Conservation (phyloP, 1,284 basidiomycete species). For the Peniophora sp. region DNA sequence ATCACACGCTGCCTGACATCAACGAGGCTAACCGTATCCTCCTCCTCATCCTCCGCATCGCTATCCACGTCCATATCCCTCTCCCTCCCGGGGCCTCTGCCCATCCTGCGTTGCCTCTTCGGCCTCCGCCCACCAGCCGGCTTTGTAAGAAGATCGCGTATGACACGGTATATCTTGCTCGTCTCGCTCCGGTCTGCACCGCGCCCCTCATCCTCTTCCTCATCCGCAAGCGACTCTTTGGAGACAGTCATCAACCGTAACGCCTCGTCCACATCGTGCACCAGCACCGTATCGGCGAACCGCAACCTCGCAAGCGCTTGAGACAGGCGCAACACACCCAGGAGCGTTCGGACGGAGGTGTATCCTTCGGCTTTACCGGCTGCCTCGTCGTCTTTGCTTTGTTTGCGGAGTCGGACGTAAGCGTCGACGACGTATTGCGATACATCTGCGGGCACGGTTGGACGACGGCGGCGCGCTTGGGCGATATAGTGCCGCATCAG, state of each 20-base stretch:
- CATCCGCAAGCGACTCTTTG: conserved; percentile 84
- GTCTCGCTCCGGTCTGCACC: conserved; percentile 73
- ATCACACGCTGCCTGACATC: conserved; percentile 81
- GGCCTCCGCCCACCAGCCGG: conserved; percentile 22
- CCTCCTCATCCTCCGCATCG: conserved; percentile 49
- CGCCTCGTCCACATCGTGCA: conserved; percentile 93
- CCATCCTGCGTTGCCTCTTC: conserved; percentile 38
- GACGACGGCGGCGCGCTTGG: conserved; percentile 82
- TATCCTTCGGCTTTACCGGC: conserved; percentile 89
- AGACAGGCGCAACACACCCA: conserved; percentile 89
- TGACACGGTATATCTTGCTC: conserved; percentile 82
- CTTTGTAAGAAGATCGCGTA: conserved; percentile 72
- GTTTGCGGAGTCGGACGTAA: conserved; percentile 91
- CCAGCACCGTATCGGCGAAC: conserved; percentile 73
- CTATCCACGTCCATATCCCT: conserved; percentile 50
- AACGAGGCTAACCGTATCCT: conserved; percentile 69
- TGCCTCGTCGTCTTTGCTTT: conserved; percentile 86
- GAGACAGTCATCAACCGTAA: conserved; percentile 94
- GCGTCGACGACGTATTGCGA: conserved; percentile 93
- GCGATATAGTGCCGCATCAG: conserved; percentile 98
- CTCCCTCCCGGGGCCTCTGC: conserved; percentile 62
- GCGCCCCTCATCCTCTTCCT: conserved; percentile 57
- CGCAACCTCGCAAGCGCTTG: conserved; percentile 93
- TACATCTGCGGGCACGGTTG: conserved; percentile 79
- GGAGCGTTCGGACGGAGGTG: conserved; percentile 93